These are phyloP conservation scores for Somion occarium DNA, from an alignment of 1,284 basidiomycete genomes.

Conservation along the genomic window DNA sequence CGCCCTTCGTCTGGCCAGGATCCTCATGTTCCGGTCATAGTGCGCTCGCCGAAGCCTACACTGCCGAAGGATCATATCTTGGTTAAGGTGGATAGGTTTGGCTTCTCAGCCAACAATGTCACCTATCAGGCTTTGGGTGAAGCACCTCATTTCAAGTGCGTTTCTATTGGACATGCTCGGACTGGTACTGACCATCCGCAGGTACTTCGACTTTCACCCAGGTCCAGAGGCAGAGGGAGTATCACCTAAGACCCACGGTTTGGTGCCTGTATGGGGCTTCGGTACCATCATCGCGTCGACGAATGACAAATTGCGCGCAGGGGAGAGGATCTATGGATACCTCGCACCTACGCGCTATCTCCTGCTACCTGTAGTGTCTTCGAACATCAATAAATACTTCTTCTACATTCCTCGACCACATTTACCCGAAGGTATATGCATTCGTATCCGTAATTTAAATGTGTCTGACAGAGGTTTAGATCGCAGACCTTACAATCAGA, in stretches of 20 bases:
- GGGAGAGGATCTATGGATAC: constrained; percentile 62
- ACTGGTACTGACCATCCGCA: constrained; percentile 19
- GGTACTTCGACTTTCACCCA: constrained; percentile 61
- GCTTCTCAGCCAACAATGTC: constrained; percentile 60
- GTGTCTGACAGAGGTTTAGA: constrained; percentile 30
- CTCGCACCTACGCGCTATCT: constrained; percentile 54
- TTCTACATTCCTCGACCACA: constrained; percentile 54
- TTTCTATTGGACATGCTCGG: not conserved
- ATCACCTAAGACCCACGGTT: constrained; percentile 46
- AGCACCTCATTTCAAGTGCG: constrained; percentile 54
- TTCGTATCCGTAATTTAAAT: not conserved
- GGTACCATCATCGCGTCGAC: constrained; percentile 47
- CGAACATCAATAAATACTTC: constrained; percentile 44
- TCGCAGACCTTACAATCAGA: constrained; percentile 59
- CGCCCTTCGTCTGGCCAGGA: constrained; percentile 11
- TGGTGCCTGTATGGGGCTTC: constrained; percentile 67
- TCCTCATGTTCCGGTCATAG: constrained; percentile 14
- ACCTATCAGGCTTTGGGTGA: constrained; percentile 45
- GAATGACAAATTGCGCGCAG: constrained; percentile 39
- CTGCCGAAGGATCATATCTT: constrained; percentile 46
- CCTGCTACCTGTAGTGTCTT: constrained; percentile 42
- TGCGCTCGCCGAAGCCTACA: constrained; percentile 18
- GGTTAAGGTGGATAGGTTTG: constrained; percentile 56
- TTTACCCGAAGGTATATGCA: constrained; percentile 44
- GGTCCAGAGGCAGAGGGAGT: constrained; percentile 34